Base-by-base conservation (phyloP, 1,284 basidiomycete genomes). In the Lentinula novae-zelandiae region DNA sequence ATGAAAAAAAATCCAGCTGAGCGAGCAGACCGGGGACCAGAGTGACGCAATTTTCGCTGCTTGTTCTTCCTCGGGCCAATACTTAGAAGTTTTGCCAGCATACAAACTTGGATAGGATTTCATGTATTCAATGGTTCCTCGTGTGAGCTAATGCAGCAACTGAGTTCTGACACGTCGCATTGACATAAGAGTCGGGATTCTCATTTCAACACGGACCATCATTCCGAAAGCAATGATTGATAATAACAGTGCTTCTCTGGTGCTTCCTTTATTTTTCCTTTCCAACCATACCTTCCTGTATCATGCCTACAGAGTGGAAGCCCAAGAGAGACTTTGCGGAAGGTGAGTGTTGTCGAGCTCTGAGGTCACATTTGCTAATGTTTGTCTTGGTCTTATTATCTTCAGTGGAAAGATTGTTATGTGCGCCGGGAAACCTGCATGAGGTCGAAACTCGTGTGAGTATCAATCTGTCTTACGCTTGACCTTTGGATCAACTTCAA, bases 401-500 rank as follows among this genome's bases (percentile, higher is more conserved):
- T 46, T 42, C 13, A 63, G 62, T 57, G 42, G 62, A 63, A 10
- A 61, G 52, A 48, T 22, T 63, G 5, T 31, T 63, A 34, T 58
- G 51, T 52, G 56, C 60, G 20, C 62, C 62, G 17, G 54, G 54
- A 46, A 46, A 34, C 38, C 27, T 58, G 27, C 55, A 57, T 36
- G 62, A 63, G 53, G 20, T 63, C n/a, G 56, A 63, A 36, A 58
- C 53, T 33, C 44, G 56, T 12, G 62, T 61, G 39, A 31, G 52
- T 33, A n/a, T 46, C n/a, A 5, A 39, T 46, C 46, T n/a, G 13
- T 15, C 27, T 20, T 2, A 17, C 44, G 15, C 13, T 22, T 40
- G 22, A 8, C 13, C 36, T 20, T 36, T 15, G 44, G n/a, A 46
- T 20, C 8, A 46, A 13, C 17, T n/a, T 46, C 44, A 7, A 22